Evolutionary conservation across 2,329 filamentous ascomycete species (phyloP).

Genomic region (Ophidiomyces ophidiicola): DNA sequence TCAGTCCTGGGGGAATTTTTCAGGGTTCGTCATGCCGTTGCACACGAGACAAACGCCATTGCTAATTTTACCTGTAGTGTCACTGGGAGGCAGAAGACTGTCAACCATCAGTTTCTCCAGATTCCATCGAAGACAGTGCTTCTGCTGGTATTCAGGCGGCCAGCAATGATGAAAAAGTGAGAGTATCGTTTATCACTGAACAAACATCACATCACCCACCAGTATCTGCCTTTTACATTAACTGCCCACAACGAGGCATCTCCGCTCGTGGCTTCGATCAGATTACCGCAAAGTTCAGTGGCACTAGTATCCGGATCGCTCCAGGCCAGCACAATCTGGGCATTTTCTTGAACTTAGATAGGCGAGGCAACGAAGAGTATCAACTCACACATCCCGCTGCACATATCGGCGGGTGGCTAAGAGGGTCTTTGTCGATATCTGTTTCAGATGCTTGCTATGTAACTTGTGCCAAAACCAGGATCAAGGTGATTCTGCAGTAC

Average conservation of each 20-base stretch:
- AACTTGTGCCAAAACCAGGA: conserved; percentile 75
- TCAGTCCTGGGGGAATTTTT: conserved; percentile 96
- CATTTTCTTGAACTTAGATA: conserved; percentile 81
- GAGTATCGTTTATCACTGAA: conserved; percentile 88
- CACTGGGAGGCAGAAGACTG: conserved; percentile 88
- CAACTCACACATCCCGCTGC: conserved; percentile 92
- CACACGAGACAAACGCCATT: neutral
- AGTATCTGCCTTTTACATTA: conserved; percentile 88
- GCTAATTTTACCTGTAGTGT: conserved; percentile 45
- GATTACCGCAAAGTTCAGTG: conserved; percentile 93
- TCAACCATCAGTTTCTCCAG: conserved; percentile 48
- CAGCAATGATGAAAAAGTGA: conserved; percentile 44
- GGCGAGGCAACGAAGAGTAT: conserved; percentile 76
- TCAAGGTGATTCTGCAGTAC: conserved; percentile 89
- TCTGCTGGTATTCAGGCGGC: neutral
- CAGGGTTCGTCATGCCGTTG: conserved; percentile 47
- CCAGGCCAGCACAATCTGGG: conserved; percentile 89
- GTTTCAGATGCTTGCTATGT: conserved; percentile 84
- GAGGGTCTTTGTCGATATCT: conserved; percentile 76
- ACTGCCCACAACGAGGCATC: conserved; percentile 83
- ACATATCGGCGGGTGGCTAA: conserved; percentile 73
- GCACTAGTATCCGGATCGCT: conserved; percentile 80
- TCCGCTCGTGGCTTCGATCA: conserved; percentile 86
- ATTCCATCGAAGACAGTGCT: conserved; percentile 18
- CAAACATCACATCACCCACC: conserved; percentile 97